Evolutionary conservation across 2,329 filamentous ascomycete species (phyloP).

Genomic region (Exophiala mesophila): DNA sequence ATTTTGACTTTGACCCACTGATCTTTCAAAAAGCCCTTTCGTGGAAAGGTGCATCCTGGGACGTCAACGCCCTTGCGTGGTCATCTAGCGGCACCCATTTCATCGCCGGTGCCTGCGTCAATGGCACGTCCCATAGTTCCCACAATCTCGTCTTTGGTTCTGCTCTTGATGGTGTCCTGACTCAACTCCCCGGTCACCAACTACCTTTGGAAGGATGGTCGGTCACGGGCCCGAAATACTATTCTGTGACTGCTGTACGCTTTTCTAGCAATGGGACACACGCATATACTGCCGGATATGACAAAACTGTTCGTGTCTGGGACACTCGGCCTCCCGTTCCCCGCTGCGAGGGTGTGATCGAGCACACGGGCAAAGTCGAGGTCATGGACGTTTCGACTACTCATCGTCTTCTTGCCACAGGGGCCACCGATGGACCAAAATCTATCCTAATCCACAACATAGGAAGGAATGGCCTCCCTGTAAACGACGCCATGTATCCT

Average conservation of each 20-base stretch:
- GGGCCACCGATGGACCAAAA: constrained; percentile 31
- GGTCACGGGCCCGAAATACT: constrained; percentile 43
- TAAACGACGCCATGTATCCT: constrained; percentile 29
- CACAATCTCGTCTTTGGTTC: constrained; percentile 35
- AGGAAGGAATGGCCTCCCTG: no score
- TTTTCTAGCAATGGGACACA: constrained; percentile 45
- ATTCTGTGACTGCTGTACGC: constrained; percentile 51
- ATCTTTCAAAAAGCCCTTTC: neutral
- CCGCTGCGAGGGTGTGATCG: constrained; percentile 34
- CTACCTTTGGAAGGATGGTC: no score
- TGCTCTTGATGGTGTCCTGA: constrained; percentile 35
- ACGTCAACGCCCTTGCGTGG: constrained; percentile 55
- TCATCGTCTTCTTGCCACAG: constrained; percentile 45
- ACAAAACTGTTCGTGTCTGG: constrained; percentile 56
- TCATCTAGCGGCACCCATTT: constrained; percentile 50
- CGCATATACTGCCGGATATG: constrained; percentile 53
- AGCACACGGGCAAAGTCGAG: constrained; percentile 47
- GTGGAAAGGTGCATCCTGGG: constrained; percentile 56
- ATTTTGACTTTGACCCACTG: neutral
- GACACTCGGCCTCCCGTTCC: constrained; percentile 32
- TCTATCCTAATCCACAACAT: constrained; percentile 34
- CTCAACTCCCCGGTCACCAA: constrained; percentile 46
- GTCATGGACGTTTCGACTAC: constrained; percentile 46
- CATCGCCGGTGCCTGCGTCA: constrained; percentile 53
- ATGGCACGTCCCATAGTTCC: constrained; percentile 31